Evolutionary conservation across 140 eudicot species (phyloP), one percentile per base, ranked within the genome.

Genomic region (Oenanthe javanica): DNA sequence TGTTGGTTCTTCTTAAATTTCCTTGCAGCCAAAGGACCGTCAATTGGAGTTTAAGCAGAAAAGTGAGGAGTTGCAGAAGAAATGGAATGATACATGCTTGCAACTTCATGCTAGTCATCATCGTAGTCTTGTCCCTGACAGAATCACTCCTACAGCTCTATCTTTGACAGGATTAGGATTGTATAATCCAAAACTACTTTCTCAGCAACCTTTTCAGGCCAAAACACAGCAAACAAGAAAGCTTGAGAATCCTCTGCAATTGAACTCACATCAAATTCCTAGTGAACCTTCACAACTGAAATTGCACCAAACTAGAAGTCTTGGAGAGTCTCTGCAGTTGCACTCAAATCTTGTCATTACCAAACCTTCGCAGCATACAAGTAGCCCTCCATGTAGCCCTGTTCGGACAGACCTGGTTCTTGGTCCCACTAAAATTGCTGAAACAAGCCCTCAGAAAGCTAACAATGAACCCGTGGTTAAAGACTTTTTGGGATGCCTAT

Each of bases 341-440:
- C 81, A 81, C 43, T 72, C 79, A 2, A 84, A 48, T 63, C 84
- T 46, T 43, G 76, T 19, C 31, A n/a, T 84, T 31, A 81, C 36
- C 27, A 80, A 79, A 72, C 75, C 80, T 13, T 69, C 63, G 2
- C 85, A 63, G 14, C 51, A 25, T 55, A 75, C 80, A 25, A 70
- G 72, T 52, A 85, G 86, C 74, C 89, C 92, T 4, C 97, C 99
- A 15, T 66, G 81, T 47, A 94, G 98, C 84, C 98, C 98, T 0
- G 97, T 94, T 21, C 82, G 86, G 67, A 96, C 99, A 0, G 98
- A 96, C 36, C 88, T 96, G 13, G 89, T 84, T 79, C 99, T 96
- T 21, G 99, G 99, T 59, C 83, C 81, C 11, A 75, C 86, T 55
- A 93, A 95, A 82, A 75, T 73, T 23, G 38, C 83, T 1, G 90